A percentile compares a stretch with the other conserved stretches of the same genome.
Evolutionary conservation across 2,329 filamentous ascomycete species (phyloP).

Genomic region (Diaporthe caulivora): DNA sequence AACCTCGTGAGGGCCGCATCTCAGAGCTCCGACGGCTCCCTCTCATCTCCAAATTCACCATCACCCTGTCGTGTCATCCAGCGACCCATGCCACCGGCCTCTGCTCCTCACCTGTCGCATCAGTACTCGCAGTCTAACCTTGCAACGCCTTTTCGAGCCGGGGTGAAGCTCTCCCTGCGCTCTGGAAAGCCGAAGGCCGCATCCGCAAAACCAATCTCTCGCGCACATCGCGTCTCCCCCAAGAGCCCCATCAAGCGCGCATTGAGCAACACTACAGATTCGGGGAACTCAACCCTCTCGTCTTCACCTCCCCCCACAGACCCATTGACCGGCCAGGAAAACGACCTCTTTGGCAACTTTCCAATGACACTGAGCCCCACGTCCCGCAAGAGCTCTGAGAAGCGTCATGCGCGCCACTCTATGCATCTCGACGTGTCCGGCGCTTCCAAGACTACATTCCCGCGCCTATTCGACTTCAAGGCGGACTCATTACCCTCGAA

Average conservation of each 20-base stretch:
- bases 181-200: conserved; percentile 72
- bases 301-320: conserved; percentile 57
- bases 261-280: conserved; percentile 77
- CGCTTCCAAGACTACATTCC: conserved; percentile 62
- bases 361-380: conserved; percentile 54
- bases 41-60: conserved; percentile 70
- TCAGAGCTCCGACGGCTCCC: conserved; percentile 62
- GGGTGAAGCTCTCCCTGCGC: conserved; percentile 74
- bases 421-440: conserved; percentile 69
- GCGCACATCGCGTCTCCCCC: conserved; percentile 75
- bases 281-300: conserved; percentile 74
- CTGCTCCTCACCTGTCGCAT: conserved; percentile 46
- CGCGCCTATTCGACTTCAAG: conserved; percentile 64
- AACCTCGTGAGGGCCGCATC: conserved; percentile 67
- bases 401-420: conserved; percentile 62
- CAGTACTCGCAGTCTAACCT: conserved; percentile 62
- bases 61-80: conserved; percentile 56
- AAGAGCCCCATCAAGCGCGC: conserved; percentile 86
- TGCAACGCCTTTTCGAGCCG: conserved; percentile 75
- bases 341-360: conserved; percentile 48
- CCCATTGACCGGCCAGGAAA: conserved; percentile 59
- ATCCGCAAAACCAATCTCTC: conserved; percentile 65
- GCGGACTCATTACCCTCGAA: conserved; percentile 61
- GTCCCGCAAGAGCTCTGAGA: conserved; percentile 61
- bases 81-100: conserved; percentile 55